Percentiles rank a stretch among this genome's conserved stretches.
phyloP scores from a whole-genome alignment of 768 basidiomycete species.

The Mrakia gelida region DNA sequence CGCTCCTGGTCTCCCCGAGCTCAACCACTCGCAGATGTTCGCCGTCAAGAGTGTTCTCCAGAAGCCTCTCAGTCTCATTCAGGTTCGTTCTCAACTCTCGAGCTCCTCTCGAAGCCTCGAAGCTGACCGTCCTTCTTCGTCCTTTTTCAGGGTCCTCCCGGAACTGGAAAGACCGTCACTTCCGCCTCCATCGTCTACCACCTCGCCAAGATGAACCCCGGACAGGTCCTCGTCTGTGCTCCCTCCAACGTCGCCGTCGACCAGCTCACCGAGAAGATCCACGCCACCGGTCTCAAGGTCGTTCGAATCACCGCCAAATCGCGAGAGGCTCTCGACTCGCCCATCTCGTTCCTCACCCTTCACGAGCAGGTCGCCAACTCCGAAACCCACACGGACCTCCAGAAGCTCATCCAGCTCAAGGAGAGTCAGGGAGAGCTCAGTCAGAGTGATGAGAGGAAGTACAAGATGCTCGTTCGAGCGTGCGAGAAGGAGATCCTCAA shows the following conservation, averaged over 20 bases:
- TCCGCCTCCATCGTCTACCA: conserved; percentile 99
- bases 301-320: conserved; percentile 97
- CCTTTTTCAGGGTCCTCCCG: conserved; percentile 69
- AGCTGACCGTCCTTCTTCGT: background rate
- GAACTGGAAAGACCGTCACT: conserved; percentile 98
- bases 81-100: conserved; percentile 46
- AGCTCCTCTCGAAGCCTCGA: background rate
- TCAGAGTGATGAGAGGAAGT: conserved; percentile 94
- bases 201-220: conserved; percentile 98
- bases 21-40: conserved; percentile 99
- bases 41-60: conserved; percentile 98
- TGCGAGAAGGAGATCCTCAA: conserved; percentile 96
- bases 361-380: conserved; percentile 97
- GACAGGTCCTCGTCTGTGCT: conserved; percentile 96
- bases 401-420: conserved; percentile 96
- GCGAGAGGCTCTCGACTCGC: conserved; percentile 95
- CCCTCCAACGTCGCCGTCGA: conserved; percentile 99
- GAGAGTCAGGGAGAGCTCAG: conserved; percentile 96
- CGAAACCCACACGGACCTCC: conserved; percentile 90
- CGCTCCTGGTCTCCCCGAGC: conserved; percentile 91
- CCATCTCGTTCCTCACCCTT: conserved; percentile 84
- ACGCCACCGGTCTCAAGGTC: conserved; percentile 96
- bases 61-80: conserved; percentile 94
- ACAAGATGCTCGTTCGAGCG: conserved; percentile 88
- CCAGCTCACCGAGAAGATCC: conserved; percentile 98